Conservation (phyloP, 768 basidiomycete species). For the Suillus variegatus region DNA sequence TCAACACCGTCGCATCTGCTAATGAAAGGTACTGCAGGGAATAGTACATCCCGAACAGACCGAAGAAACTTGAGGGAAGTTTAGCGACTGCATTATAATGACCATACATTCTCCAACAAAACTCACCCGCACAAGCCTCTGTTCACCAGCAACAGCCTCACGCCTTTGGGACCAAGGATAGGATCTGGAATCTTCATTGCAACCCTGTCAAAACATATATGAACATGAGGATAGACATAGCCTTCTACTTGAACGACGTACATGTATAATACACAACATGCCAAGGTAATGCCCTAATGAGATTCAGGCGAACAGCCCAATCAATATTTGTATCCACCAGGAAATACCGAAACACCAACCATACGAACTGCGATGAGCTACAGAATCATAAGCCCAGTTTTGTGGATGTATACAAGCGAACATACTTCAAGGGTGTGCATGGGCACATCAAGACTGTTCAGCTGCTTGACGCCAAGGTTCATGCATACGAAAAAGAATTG, state of each 20-base stretch:
- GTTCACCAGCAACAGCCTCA: conserved; percentile 54
- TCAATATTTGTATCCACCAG: background rate
- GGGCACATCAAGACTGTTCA: conserved; percentile 58
- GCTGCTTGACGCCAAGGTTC: conserved; percentile 62
- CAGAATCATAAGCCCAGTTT: background rate
- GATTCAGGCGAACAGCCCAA: background rate
- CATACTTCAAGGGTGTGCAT: conserved; percentile 58
- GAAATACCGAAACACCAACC: conserved; percentile 35
- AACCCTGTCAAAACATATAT: conserved; percentile 26
- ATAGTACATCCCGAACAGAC: conserved; percentile 68
- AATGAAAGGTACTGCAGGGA: conserved; percentile 75
- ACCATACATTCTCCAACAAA: background rate
- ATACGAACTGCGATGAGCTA: conserved; percentile 61
- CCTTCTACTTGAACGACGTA: conserved; percentile 21
- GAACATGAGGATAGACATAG: background rate
- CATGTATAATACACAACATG: conserved; percentile 56
- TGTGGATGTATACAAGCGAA: background rate
- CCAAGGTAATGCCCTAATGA: conserved; percentile 49
- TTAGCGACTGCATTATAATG: background rate
- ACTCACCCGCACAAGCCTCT: conserved; percentile 68
- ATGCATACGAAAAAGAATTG: conserved; percentile 64
- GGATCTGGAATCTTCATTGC: conserved; percentile 54
- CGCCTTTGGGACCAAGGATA: conserved; percentile 66
- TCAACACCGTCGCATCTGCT: conserved; percentile 76
- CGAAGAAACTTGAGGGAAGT: conserved; percentile 57